Base-by-base conservation (phyloP, 2,329 filamentous ascomycete species). In the Aspergillus phoenicis region DNA sequence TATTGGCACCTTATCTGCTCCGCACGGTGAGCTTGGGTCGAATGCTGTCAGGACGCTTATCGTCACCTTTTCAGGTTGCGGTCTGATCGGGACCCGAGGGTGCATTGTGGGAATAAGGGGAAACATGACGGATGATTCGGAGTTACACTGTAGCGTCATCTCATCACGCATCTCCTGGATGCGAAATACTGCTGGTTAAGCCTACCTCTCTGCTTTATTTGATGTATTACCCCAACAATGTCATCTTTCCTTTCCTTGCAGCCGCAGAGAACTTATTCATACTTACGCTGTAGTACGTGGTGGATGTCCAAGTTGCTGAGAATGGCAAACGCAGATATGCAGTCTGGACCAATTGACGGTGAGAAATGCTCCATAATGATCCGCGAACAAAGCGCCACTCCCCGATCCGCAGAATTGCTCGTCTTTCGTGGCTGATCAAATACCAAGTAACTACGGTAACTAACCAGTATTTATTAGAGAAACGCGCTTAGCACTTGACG, bases 31-130 rank as follows among this genome's bases (percentile, higher is more conserved):
- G 20, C 26, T 15, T 10, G 47, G 26, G 26, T 51, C 15, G 47
- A 30, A 33, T 51, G 47, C 47, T 51, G 47, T 51, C 47, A 51
- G 33, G 33, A 28, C n/a, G 47, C 45, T 49, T 51, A 51, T 30
- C 26, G n/a, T 51, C n/a, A 28, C 26, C 45, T 15, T 51, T n/a
- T 49, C 22, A 33, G 28, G 26, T 33, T 51, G 47, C 47, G 47
- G 47, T 30, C 17, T 28, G 47, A 28, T 51, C 26, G 47, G 8
- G 47, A 51, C 13, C 47, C 47, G 26, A 51, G 47, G n/a, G 47
- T 51, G 20, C 4, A 13, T 5, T 6, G 41, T 22, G 15, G 41
- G 10, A 20, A n/a, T 24, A 8, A 45, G 20, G 41, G 20, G 15
- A 45, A 4, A 45, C 17, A 22, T 36, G 33, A 36, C 2, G 10